Conservation (phyloP, 1,284 basidiomycete genomes). For the Takashimella koratensis region DNA sequence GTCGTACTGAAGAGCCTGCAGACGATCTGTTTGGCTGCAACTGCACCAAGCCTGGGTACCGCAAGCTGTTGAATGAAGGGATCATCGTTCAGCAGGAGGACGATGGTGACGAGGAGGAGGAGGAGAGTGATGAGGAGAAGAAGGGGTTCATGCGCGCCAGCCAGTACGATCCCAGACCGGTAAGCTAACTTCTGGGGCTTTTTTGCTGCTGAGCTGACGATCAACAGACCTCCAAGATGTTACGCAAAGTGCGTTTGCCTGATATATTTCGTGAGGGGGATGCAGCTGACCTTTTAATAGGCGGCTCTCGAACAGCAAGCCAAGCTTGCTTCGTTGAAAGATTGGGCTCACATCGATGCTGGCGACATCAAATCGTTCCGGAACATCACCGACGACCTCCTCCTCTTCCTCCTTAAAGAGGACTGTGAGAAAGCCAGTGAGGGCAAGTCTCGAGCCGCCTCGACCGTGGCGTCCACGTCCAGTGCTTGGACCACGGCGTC, state of each 20-base stretch:
- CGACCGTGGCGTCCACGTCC: neutral
- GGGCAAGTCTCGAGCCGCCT: neutral
- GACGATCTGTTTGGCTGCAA: slow-evolving; percentile 67
- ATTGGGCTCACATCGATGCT: slow-evolving; percentile 78
- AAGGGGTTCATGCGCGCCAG: slow-evolving; percentile 69
- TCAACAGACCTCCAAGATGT: slow-evolving; percentile 34
- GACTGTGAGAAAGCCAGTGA: slow-evolving; percentile 15
- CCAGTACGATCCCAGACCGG: slow-evolving; percentile 50
- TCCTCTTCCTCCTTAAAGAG: slow-evolving; percentile 33
- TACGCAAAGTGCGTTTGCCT: slow-evolving; percentile 53
- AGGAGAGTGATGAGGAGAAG: slow-evolving; percentile 40
- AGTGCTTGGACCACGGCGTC: neutral
- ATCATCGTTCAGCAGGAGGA: slow-evolving; percentile 24
- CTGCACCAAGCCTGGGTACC: slow-evolving; percentile 50
- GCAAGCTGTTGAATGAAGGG: slow-evolving; percentile 16
- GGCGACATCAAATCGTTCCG: slow-evolving; percentile 40
- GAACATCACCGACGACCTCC: slow-evolving; percentile 52
- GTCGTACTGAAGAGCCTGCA: slow-evolving; percentile 11
- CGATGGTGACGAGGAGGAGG: slow-evolving; percentile 32
- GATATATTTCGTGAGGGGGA: neutral
- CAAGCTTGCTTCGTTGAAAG: slow-evolving; percentile 73
- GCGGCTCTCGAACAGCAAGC: slow-evolving; percentile 67
- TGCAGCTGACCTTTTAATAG: slow-evolving; percentile 49
- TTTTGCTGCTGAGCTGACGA: neutral
- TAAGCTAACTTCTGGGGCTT: slow-evolving; percentile 21